These are phyloP conservation scores for Cordyceps javanica DNA, from an alignment of 2,329 filamentous ascomycete genomes.

Conservation along the genomic window DNA sequence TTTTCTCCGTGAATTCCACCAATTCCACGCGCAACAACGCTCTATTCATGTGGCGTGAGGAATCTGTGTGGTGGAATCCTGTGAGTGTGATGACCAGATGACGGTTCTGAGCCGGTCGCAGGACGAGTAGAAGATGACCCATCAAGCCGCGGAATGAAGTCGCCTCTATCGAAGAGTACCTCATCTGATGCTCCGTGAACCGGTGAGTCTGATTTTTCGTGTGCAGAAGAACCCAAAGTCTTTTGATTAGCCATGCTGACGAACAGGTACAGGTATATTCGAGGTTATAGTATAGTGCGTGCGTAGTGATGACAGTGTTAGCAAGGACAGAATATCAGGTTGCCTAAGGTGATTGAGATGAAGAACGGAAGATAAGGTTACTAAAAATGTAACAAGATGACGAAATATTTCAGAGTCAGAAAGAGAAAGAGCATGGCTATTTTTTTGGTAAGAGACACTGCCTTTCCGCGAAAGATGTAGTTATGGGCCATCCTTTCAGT, in stretches of 20 bases:
- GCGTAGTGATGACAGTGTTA: neutral
- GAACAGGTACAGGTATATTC: neutral
- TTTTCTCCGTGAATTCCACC: slow-evolving; percentile 41
- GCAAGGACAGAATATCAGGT: neutral
- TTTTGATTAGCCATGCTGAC: neutral
- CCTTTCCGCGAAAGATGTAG: too few species aligned
- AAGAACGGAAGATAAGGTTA: neutral
- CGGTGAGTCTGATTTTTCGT: neutral
- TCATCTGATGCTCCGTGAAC: slow-evolving; percentile 3
- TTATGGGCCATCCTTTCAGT: too few species aligned
- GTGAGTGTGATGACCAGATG: slow-evolving; percentile 13
- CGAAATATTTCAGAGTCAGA: too few species aligned
- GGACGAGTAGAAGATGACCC: neutral
- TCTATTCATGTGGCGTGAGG: slow-evolving; percentile 39
- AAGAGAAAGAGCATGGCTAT: too few species aligned
- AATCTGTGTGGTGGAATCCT: slow-evolving; percentile 29
- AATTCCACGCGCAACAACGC: slow-evolving; percentile 39
- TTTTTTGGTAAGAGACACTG: too few species aligned
- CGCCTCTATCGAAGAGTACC: slow-evolving; percentile 7
- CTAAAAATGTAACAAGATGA: too few species aligned
- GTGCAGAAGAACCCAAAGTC: neutral
- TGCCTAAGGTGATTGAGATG: neutral
- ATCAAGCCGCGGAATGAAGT: slow-evolving; percentile 1
- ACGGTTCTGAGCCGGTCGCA: neutral
- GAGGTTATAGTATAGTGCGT: neutral